Percentiles rank a stretch among this genome's conserved stretches.
Evolutionary conservation across 306 rosid genomes (phyloP).

Genomic region (Rosa lucieae): DNA sequence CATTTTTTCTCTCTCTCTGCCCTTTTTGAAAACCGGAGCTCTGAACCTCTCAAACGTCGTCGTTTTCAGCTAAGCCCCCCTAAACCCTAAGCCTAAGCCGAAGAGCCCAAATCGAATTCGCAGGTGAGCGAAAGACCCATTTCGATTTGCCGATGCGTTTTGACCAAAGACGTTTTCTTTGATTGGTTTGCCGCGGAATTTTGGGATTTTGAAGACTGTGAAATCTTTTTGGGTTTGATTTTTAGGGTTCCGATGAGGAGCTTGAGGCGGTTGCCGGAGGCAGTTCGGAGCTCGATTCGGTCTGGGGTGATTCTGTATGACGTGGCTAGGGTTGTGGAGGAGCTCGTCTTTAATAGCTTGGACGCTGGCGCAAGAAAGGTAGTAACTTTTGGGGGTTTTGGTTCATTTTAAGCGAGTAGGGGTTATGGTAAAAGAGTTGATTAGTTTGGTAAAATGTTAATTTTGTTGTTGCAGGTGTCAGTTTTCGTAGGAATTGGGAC

Average conservation of each 20-base stretch:
- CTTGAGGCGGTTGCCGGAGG: conserved; percentile 55
- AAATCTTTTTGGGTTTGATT: neutral
- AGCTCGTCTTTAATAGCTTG: conserved; percentile 75
- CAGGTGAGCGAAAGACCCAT: neutral
- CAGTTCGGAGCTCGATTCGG: conserved; percentile 64
- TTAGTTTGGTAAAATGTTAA: conserved; percentile 3
- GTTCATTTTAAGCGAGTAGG: neutral
- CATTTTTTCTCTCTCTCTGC: neutral
- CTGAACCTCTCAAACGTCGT: neutral
- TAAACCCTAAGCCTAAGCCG: neutral
- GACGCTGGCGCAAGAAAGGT: conserved; percentile 80
- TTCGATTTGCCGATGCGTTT: conserved; percentile 2
- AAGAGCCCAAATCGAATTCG: neutral
- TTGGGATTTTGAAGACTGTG: neutral
- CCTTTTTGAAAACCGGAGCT: neutral
- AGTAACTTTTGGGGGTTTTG: neutral
- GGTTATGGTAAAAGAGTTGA: neutral
- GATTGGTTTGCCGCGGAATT: neutral
- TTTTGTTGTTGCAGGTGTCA: conserved; percentile 50
- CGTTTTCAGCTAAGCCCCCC: neutral
- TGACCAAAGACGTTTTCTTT: neutral
- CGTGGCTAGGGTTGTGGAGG: conserved; percentile 74
- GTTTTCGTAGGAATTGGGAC: conserved; percentile 59
- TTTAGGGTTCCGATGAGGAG: conserved; percentile 42
- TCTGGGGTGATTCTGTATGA: conserved; percentile 65